Evolutionary conservation across 2,329 filamentous ascomycete species (phyloP), one percentile per base, ranked within the genome.

Genomic region (Arthrobotrys sinensis): DNA sequence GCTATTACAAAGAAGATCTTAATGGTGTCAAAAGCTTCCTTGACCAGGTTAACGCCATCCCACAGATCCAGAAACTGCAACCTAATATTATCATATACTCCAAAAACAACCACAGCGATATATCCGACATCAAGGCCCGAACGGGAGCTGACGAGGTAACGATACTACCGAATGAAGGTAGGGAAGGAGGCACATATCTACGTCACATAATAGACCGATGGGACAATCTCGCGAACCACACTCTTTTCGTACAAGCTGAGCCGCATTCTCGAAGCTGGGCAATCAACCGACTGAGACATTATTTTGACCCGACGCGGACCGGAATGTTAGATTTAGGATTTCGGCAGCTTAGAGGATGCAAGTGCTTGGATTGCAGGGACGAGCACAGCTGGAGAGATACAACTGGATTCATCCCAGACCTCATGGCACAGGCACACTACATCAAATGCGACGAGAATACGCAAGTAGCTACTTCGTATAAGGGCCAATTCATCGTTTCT

Each of bases 401-500:
- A 2, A 83, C 83, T 28, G 76, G 82, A 6, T 80, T 86, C 4
- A 81, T 87, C 14, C 82, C 84, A n/a, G 55, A 84, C 70, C 81
- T 86, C 64, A 84, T 83, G 76, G 78, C 80, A 14, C 81, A 82
- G 21, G 80, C 82, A 2, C 81, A 82, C n/a, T 80, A 81, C 0
- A 79, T 76, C 65, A 53, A 80, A 40, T 53, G 83, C 80, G 43
- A 82, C 4, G 76, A 76, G 14, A 85, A 84, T 68, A 81, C 82
- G 1, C 80, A 81, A 32, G 83, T 85, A 0, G 81, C 85, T 11
- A 78, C 87, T 5, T 85, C 85, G 2, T 86, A 86, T 78, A 85
- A 85, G 52, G 87, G 87, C 14, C 85, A 87, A 63, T 87, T 88
- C 80, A 82, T 87, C 43, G 85, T 84, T 1, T 86, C 85, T 0